Percentiles rank a stretch among this genome's conserved stretches.
Evolutionary conservation across 2,329 filamentous ascomycete species (phyloP).

Genomic region (Venturia pyrina): DNA sequence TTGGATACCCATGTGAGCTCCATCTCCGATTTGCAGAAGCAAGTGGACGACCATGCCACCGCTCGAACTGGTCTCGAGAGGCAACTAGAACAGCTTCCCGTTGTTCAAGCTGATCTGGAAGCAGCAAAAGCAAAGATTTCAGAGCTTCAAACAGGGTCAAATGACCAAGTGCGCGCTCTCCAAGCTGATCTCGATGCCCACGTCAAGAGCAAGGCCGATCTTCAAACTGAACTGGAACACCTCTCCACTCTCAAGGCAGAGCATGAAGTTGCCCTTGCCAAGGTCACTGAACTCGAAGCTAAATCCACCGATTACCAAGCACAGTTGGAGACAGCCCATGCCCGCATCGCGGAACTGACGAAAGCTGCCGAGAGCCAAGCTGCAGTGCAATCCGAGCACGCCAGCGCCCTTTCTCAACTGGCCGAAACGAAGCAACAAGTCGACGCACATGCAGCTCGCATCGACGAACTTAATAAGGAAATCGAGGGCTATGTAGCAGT

Average conservation of each 20-base stretch:
- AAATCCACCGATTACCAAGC: not conserved
- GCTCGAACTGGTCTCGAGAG: not conserved
- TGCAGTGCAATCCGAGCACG: not conserved
- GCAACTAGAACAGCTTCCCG: conserved; percentile 4
- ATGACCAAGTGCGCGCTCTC: conserved; percentile 4
- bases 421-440: conserved; percentile 7
- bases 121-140: not conserved
- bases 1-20: not conserved
- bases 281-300: not conserved
- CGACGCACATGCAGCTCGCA: conserved; percentile 2
- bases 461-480: conserved; percentile 4
- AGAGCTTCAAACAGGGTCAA: not conserved
- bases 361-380: not conserved
- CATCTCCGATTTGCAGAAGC: not conserved
- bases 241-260: not conserved
- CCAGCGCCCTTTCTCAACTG: not conserved
- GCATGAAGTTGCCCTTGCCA: not conserved
- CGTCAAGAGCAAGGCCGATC: conserved; percentile 1
- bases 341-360: conserved; percentile 1
- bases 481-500: conserved; percentile 3
- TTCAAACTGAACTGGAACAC: not conserved
- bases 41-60: not conserved
- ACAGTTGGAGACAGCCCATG: not conserved
- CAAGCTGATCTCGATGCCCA: conserved; percentile 3
- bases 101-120: not conserved